Base-by-base conservation (phyloP, 148 eudicot species). In the Chenopodium quinoa region DNA sequence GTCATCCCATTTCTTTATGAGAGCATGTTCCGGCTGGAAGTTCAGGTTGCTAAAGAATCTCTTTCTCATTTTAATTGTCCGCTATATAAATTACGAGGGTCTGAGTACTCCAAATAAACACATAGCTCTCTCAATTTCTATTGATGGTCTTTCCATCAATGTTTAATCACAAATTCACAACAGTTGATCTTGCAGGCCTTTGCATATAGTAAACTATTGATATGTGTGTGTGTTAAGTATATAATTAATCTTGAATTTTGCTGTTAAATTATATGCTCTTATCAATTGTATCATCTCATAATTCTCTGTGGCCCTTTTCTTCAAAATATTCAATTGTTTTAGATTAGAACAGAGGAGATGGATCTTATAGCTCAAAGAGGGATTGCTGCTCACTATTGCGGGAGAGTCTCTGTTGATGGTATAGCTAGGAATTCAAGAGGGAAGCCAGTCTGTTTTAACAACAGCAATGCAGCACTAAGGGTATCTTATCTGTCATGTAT, bases 341-440 rank as follows among this genome's bases (percentile, higher is more conserved):
- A 95, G 99, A 90, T 95, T 78, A 88, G 99, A 83, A 95, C 99
- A 72, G 99, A 95, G 90, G 99, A 95, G 84, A 95, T 95, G 99
- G 93, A 95, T 88, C 81, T 95, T 80, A 93, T 95, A 80, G 99
- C 97, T 67, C 92, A 89, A 81, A 91, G 99, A 86, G 99, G 99
- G 79, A 95, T 95, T 84, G 99, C 99, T 80, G 92, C 97, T 82
- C 97, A 92, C 75, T 95, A 95, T 73, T 92, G 99, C 84, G 97
- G 99, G 73, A 92, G 89, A 86, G 89, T 68, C 63, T 73, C 86
- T 67, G 88, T 86, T 76, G 89, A 90, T 78, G 92, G 93, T 75
- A 78, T 90, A 83, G 85, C 86, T 80, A 84, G 90, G 83, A 90
- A 74, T 79, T 85, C 89, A 84, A 81, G 88, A 80, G 96, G 91